These are phyloP conservation scores for Xylariomycetidae sp. DNA, from an alignment of 2,329 filamentous ascomycete species.

Conservation along the genomic window DNA sequence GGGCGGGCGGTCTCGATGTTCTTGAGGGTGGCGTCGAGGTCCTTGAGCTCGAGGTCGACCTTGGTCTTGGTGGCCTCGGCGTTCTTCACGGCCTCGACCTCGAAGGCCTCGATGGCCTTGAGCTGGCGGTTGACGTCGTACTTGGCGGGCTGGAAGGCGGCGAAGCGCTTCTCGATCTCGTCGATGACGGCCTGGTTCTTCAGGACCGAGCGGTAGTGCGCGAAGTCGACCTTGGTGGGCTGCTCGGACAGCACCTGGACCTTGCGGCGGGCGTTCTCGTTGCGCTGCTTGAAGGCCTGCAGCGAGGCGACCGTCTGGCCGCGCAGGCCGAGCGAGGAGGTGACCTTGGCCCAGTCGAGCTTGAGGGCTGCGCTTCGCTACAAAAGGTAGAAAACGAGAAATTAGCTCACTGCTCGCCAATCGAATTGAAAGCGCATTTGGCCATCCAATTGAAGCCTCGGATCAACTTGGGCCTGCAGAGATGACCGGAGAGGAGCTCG, in stretches of 20 bases:
- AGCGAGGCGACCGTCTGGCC: slow-evolving; percentile 90
- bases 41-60: slow-evolving; percentile 90
- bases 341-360: slow-evolving; percentile 97
- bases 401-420: slow-evolving; percentile 46
- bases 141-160: slow-evolving; percentile 80
- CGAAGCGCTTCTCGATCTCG: slow-evolving; percentile 96
- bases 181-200: slow-evolving; percentile 96
- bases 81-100: slow-evolving; percentile 94
- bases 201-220: slow-evolving; percentile 81
- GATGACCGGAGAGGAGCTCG: no score
- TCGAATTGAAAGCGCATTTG: slow-evolving; percentile 22
- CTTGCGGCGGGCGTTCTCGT: slow-evolving; percentile 96
- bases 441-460: slow-evolving; percentile 3
- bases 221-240: slow-evolving; percentile 84
- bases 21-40: slow-evolving; percentile 87
- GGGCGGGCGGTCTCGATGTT: slow-evolving; percentile 96
- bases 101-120: slow-evolving; percentile 97
- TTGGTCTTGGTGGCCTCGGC: slow-evolving; percentile 94
- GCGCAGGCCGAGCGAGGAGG: slow-evolving; percentile 88
- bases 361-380: slow-evolving; percentile 98
- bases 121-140: slow-evolving; percentile 93
- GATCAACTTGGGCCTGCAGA: no score
- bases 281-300: slow-evolving; percentile 98
- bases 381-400: slow-evolving; percentile 31
- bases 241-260: slow-evolving; percentile 77